A percentile compares a stretch with the other conserved stretches of the same genome.
These are phyloP conservation scores for Lactarius sp. DNA, from an alignment of 768 basidiomycete genomes.

Conservation along the genomic window DNA sequence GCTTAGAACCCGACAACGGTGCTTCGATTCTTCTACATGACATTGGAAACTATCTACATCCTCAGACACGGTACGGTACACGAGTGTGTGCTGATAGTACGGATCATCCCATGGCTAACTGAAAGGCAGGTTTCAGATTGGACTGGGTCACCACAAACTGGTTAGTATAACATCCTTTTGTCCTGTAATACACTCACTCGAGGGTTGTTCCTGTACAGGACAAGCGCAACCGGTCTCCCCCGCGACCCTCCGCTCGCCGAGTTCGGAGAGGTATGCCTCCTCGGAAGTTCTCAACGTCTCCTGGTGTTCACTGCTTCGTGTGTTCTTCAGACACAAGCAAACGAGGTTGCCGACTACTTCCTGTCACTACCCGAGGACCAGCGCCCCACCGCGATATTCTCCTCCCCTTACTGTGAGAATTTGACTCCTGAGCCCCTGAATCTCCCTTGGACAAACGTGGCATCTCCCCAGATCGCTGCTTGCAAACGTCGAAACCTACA, in stretches of 20 bases:
- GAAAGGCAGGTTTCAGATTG: constrained; percentile 56
- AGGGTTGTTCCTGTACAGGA: constrained; percentile 38
- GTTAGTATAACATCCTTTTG: constrained; percentile 36
- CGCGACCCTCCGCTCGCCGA: constrained; percentile 72
- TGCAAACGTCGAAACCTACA: constrained; percentile 70
- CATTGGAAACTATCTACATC: constrained; percentile 63
- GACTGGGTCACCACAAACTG: constrained; percentile 69
- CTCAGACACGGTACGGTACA: constrained; percentile 54
- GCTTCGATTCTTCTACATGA: constrained; percentile 24
- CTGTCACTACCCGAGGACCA: constrained; percentile 56
- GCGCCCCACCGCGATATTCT: constrained; percentile 73
- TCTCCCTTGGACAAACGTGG: neutral
- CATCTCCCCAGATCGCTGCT: constrained; percentile 64
- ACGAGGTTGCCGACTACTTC: constrained; percentile 65
- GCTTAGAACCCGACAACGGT: neutral
- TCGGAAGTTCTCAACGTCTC: neutral
- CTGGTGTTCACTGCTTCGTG: neutral
- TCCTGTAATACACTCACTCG: neutral
- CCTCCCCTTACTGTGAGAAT: constrained; percentile 74
- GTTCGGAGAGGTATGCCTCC: constrained; percentile 52
- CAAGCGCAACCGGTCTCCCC: constrained; percentile 58
- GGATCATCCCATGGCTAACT: constrained; percentile 8
- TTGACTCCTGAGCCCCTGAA: neutral
- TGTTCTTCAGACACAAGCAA: constrained; percentile 55
- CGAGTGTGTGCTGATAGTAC: neutral